A percentile compares a stretch with the other conserved stretches of the same genome.
Evolutionary conservation across 805 yeast species (phyloP).

Genomic region (Cephaloascus fragrans): DNA sequence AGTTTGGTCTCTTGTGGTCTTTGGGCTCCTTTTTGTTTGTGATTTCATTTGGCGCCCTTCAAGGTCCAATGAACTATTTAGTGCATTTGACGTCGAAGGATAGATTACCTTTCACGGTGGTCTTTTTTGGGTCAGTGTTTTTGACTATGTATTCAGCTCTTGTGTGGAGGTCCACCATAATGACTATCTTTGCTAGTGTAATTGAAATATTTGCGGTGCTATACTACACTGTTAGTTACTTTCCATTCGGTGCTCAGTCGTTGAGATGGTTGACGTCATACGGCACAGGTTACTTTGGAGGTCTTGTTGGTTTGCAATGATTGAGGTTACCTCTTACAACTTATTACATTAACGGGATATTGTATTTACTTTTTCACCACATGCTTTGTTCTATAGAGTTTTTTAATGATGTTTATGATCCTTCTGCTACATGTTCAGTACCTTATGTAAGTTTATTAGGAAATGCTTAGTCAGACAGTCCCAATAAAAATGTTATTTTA

Average conservation of each 20-base stretch:
- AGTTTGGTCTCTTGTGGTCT: constrained; percentile 87
- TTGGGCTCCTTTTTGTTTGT: constrained; percentile 84
- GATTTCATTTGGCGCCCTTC: constrained; percentile 80
- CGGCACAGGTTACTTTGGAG: constrained; percentile 31
- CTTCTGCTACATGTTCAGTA: too few species aligned
- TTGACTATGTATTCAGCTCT: constrained; percentile 74
- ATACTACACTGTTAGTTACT: constrained; percentile 85
- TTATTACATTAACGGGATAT: too few species aligned
- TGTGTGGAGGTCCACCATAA: constrained; percentile 52
- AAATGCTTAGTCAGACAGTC: too few species aligned
- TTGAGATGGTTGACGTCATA: constrained; percentile 38
- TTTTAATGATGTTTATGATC: too few species aligned
- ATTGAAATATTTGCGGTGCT: constrained; percentile 80
- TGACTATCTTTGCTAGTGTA: constrained; percentile 68
- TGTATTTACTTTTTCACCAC: too few species aligned
- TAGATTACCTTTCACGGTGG: constrained; percentile 69
- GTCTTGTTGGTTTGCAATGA: constrained; percentile 28
- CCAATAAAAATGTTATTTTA: too few species aligned
- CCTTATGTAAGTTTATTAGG: too few species aligned
- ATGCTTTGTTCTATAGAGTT: too few species aligned
- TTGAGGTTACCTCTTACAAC: not conserved
- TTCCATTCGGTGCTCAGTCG: constrained; percentile 91
- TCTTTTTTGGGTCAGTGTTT: constrained; percentile 74
- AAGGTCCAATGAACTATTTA: constrained; percentile 81
- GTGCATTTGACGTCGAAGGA: constrained; percentile 66